These are phyloP conservation scores for Heteromeles arbutifolia DNA, from an alignment of 306 rosid genomes.

Conservation along the genomic window DNA sequence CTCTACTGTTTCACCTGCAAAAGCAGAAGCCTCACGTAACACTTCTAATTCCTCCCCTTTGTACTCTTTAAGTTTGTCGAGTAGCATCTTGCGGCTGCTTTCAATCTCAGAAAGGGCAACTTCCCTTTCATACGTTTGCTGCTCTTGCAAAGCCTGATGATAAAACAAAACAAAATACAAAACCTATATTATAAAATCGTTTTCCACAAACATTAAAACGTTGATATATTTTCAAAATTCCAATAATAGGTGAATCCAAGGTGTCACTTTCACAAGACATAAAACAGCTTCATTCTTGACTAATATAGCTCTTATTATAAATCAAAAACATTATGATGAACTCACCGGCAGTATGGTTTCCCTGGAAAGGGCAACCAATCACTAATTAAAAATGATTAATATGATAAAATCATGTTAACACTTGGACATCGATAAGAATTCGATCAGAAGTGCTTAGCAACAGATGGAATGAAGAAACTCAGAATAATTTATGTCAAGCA, in stretches of 20 bases:
- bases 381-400: not conserved
- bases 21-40: constrained; percentile 77
- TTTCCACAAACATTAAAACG: not conserved
- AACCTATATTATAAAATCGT: not conserved
- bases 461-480: not conserved
- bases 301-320: not conserved
- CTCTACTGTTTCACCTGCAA: constrained; percentile 84
- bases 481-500: not conserved
- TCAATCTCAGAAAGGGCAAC: constrained; percentile 84
- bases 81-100: constrained; percentile 70
- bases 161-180: constrained; percentile 8
- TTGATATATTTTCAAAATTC: not conserved
- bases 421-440: not conserved
- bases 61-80: constrained; percentile 68
- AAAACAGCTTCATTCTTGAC: not conserved
- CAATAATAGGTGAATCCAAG: not conserved
- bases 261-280: not conserved
- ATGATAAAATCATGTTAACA: not conserved
- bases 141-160: constrained; percentile 68
- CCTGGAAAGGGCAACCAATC: not conserved
- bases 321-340: not conserved
- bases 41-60: constrained; percentile 76
- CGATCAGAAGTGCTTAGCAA: not conserved
- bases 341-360: not conserved
- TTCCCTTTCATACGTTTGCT: constrained; percentile 71